Evolutionary conservation across 202 grass and related monocot species (phyloP).

Genomic region (Elaeis oleifera): DNA sequence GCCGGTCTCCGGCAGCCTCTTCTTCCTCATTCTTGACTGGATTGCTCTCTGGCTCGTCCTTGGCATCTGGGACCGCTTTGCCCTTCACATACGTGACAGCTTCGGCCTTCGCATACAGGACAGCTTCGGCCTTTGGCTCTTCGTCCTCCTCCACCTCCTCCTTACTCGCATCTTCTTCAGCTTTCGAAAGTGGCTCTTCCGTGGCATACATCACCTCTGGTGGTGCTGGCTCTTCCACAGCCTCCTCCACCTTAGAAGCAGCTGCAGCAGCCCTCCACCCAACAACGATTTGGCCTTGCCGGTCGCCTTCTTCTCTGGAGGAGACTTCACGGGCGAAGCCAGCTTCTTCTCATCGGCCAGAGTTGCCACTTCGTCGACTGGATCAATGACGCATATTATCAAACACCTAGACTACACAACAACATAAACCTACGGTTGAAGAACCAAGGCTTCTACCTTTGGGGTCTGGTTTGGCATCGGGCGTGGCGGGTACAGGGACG

Average conservation of each 20-base stretch:
- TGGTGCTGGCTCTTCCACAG: slow-evolving; percentile 1
- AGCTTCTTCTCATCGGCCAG: background rate
- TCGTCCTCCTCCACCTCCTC: slow-evolving; percentile 10
- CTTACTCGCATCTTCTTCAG: background rate
- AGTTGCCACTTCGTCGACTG: slow-evolving; percentile 1
- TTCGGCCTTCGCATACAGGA: background rate
- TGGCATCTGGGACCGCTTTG: slow-evolving; percentile 3
- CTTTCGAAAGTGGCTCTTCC: background rate
- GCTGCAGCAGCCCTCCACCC: background rate
- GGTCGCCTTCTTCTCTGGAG: no score
- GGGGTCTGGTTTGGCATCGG: background rate
- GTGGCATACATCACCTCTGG: background rate
- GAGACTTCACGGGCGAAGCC: no score
- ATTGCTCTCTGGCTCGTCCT: background rate
- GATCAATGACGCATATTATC: background rate
- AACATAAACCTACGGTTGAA: background rate
- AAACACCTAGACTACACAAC: background rate
- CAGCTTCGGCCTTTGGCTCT: slow-evolving; percentile 3
- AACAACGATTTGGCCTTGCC: no score
- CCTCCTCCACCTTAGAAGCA: background rate
- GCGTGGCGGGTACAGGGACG: background rate
- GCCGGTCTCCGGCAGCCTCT: background rate
- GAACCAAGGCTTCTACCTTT: background rate
- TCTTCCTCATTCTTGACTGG: slow-evolving; percentile 14
- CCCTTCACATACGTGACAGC: background rate